These are phyloP conservation scores for Monilinia aucupariae DNA, from an alignment of 2,329 filamentous ascomycete species.

Conservation along the genomic window DNA sequence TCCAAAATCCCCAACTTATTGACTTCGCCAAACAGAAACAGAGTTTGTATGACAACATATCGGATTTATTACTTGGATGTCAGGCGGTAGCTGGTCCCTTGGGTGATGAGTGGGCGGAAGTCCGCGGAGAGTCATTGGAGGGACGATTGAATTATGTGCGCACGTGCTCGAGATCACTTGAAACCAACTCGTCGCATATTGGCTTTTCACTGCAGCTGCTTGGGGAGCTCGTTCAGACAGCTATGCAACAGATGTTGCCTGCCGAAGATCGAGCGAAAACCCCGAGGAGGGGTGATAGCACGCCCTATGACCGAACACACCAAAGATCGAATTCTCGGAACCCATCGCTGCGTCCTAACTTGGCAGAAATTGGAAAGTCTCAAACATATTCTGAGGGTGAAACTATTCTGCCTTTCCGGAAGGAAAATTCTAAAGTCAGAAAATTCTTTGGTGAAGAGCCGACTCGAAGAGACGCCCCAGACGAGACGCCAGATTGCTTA, in stretches of 20 bases:
- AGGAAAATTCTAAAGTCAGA: slow-evolving; percentile 58
- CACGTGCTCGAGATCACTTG: slow-evolving; percentile 70
- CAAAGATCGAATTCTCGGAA: slow-evolving; percentile 51
- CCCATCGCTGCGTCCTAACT: slow-evolving; percentile 26
- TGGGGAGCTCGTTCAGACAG: slow-evolving; percentile 68
- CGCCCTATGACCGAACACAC: slow-evolving; percentile 52
- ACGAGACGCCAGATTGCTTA: slow-evolving; percentile 79
- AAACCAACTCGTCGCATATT: slow-evolving; percentile 81
- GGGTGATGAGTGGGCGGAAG: slow-evolving; percentile 90
- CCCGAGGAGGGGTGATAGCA: slow-evolving; percentile 52
- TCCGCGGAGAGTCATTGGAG: slow-evolving; percentile 84
- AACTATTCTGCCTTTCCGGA: slow-evolving; percentile 47
- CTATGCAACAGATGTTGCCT: slow-evolving; percentile 40
- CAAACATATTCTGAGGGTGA: slow-evolving; percentile 57
- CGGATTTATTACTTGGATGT: slow-evolving; percentile 79
- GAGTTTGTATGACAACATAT: slow-evolving; percentile 85
- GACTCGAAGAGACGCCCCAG: slow-evolving; percentile 40
- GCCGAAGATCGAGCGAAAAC: slow-evolving; percentile 41
- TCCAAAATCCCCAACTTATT: slow-evolving; percentile 76
- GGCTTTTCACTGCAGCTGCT: slow-evolving; percentile 83
- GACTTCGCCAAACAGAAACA: slow-evolving; percentile 93
- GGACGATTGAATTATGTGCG: slow-evolving; percentile 77
- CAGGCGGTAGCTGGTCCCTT: slow-evolving; percentile 88
- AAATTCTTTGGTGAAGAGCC: slow-evolving; percentile 63
- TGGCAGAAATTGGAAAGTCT: slow-evolving; percentile 36